These are phyloP conservation scores for Botrytis hyacinthi DNA, from an alignment of 2,329 filamentous ascomycete genomes.

Conservation along the genomic window DNA sequence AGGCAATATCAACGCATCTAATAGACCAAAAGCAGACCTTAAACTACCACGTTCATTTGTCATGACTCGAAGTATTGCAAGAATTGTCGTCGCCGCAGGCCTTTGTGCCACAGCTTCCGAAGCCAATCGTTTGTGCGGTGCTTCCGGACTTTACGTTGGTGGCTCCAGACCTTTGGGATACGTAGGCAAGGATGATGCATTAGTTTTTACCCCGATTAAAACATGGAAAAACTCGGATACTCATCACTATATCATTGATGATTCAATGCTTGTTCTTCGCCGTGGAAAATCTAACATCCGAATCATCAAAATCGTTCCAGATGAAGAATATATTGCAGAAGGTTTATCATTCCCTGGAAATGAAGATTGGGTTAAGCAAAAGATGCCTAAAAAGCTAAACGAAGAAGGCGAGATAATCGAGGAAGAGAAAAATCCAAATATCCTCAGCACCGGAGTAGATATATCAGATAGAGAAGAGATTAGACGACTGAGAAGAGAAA, in stretches of 20 bases:
- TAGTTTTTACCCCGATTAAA: constrained; percentile 63
- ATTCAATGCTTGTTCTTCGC: constrained; percentile 56
- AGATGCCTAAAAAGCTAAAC: not conserved
- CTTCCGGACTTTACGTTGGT: constrained; percentile 60
- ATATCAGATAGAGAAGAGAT: not conserved
- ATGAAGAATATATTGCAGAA: constrained; percentile 43
- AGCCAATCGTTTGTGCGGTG: constrained; percentile 55
- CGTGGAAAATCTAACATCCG: constrained; percentile 63
- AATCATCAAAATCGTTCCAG: constrained; percentile 57
- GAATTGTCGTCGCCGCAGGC: constrained; percentile 59
- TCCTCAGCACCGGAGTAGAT: not conserved
- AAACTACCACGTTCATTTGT: constrained; percentile 59
- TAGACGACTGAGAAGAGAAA: not conserved
- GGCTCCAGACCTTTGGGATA: constrained; percentile 47
- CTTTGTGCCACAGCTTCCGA: constrained; percentile 56
- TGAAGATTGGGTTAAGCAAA: not conserved
- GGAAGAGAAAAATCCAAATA: not conserved
- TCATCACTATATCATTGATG: constrained; percentile 59
- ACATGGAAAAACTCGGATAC: constrained; percentile 57
- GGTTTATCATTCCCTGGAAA: constrained; percentile 12
- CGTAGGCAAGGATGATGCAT: constrained; percentile 46
- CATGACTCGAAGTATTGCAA: constrained; percentile 52
- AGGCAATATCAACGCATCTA: constrained; percentile 41
- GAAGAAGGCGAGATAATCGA: constrained; percentile 6
- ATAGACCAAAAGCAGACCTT: constrained; percentile 53